phyloP scores from a whole-genome alignment of 78 protist species.

The slime mould (Dictyostelium discoideum) region DNA sequence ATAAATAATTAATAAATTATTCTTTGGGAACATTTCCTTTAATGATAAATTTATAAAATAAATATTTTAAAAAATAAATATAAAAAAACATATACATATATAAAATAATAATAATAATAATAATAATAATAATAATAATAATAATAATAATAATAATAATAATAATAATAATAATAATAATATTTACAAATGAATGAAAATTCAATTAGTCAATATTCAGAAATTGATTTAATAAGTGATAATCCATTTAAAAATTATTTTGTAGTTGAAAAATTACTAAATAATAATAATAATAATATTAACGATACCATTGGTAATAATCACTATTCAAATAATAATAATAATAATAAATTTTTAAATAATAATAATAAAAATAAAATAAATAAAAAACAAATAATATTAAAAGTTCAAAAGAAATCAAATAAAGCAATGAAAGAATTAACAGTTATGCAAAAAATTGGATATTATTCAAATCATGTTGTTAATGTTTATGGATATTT shows the following conservation, averaged over 20 bases:
- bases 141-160: no score
- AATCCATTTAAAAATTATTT: constrained; percentile 19
- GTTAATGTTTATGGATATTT: neutral
- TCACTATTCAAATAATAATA: neutral
- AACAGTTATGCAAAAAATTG: neutral
- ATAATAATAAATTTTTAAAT: neutral
- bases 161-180: neutral
- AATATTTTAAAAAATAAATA: no score
- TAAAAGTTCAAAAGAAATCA: constrained; percentile 3
- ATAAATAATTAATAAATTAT: no score
- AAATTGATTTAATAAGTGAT: constrained; percentile 13
- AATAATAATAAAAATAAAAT: neutral
- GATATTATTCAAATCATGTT: neutral
- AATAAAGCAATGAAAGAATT: neutral
- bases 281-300: neutral
- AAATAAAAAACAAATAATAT: neutral
- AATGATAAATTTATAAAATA: no score
- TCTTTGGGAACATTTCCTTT: no score
- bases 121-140: no score
- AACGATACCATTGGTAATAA: neutral
- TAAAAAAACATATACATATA: no score
- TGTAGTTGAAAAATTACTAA: neutral
- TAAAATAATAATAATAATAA: no score
- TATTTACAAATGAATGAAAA: neutral
- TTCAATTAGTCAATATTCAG: neutral